phyloP scores from a whole-genome alignment of 208 protist species.

The Leishmania amazonensis region DNA sequence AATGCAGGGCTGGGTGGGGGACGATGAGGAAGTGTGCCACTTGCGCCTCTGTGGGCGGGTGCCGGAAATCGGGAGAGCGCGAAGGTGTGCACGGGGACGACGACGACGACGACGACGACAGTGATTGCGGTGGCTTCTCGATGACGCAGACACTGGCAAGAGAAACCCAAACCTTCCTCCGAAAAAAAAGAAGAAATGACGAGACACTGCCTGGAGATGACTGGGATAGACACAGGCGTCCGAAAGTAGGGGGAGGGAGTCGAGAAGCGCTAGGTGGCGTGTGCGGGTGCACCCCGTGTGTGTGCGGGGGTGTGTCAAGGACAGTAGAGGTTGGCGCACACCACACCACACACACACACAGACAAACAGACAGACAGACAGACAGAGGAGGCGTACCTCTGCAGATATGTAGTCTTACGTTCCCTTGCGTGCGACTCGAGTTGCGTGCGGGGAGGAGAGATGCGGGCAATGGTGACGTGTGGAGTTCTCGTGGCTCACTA shows the following conservation, averaged over 20 bases:
- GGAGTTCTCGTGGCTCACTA: background rate
- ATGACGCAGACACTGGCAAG: too few relatives aligned
- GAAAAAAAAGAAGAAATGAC: too few relatives aligned
- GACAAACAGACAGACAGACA: background rate
- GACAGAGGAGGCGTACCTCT: background rate
- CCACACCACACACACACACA: background rate
- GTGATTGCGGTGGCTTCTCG: too few relatives aligned
- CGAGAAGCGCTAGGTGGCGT: background rate
- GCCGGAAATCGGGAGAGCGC: background rate
- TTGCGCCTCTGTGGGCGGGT: background rate
- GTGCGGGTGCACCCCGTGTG: background rate
- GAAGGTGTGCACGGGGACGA: background rate
- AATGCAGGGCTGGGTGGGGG: background rate
- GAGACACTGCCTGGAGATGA: background rate
- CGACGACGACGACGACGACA: too few relatives aligned
- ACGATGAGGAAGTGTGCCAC: too few relatives aligned
- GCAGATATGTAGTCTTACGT: background rate
- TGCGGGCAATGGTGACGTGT: background rate
- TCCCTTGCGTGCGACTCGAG: background rate
- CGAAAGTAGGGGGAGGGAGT: background rate
- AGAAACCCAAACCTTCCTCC: too few relatives aligned
- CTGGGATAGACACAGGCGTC: background rate
- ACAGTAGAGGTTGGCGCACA: background rate
- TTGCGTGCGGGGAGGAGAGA: background rate
- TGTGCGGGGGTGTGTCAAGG: background rate